A percentile compares a stretch with the other conserved stretches of the same genome.
Evolutionary conservation across 768 basidiomycete genomes (phyloP).

Genomic region (Mycena sanguinolenta): DNA sequence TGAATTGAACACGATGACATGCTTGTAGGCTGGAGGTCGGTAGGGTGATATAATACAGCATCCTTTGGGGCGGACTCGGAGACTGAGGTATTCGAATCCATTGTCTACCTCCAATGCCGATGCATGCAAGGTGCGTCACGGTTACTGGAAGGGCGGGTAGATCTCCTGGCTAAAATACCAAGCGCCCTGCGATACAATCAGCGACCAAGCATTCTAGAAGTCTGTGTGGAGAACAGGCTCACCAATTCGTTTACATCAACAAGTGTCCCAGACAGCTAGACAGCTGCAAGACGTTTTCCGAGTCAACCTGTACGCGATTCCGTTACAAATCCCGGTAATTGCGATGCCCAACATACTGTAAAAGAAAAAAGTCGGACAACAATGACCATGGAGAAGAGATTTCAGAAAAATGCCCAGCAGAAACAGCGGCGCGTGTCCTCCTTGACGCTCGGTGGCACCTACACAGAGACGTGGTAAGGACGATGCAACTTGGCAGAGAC

Average conservation of each 20-base stretch:
- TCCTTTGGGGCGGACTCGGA: neutral
- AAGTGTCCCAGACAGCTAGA: neutral
- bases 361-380: neutral
- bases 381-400: neutral
- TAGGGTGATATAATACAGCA: neutral
- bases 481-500: too few relatives aligned
- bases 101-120: neutral
- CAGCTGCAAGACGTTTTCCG: neutral
- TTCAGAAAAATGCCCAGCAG: constrained; percentile 11
- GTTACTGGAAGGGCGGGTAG: neutral
- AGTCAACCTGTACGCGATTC: neutral
- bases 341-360: constrained; percentile 3
- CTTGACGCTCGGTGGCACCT: too few relatives aligned
- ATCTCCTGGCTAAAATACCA: neutral
- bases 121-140: neutral
- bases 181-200: neutral
- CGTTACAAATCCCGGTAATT: constrained; percentile 5
- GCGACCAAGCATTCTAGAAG: neutral
- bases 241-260: neutral
- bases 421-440: neutral
- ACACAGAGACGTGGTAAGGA: too few relatives aligned
- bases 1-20: neutral
- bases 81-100: neutral
- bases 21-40: neutral
- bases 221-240: too few relatives aligned